Base-by-base conservation (phyloP, 768 basidiomycete genomes). In the Sarcomyxa edulis region DNA sequence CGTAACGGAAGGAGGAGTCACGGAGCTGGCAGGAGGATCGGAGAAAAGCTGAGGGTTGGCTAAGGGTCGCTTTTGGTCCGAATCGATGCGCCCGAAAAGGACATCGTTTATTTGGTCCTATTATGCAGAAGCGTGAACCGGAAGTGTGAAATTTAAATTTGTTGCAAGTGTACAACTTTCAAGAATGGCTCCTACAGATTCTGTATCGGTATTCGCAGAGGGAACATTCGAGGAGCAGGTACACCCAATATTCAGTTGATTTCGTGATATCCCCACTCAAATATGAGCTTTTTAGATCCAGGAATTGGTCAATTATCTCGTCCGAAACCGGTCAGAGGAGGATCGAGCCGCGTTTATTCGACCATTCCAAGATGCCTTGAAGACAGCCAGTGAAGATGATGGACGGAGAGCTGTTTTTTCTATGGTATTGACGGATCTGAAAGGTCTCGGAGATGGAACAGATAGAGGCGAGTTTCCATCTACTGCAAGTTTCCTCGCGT, bases 191-290 rank as follows among this genome's bases (percentile, higher is more conserved):
- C 60, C 56, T 47, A 68, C 82, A 49, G 88, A 90, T 64, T 84
- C 86, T 27, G 69, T 91, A 40, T 80, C 88, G 43, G 78, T 91
- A 48, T 91, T 89, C 54, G 80, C 84, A 14, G 89, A 93, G 62
- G 89, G 89, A 35, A 90, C 88, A 2, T 91, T 86, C 50, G 81
- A 84, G 56, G 89, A 93, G 59, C 85, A 90, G 77, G 87, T 85
- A 56, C 48, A 50, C 22, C 24, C 22, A 18, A 32, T 35, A 16
- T 24, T n/a, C n/a, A n/a, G n/a, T n/a, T n/a, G n/a, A n/a, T n/a
- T n/a, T n/a, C n/a, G n/a, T n/a, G n/a, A n/a, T n/a, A n/a, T n/a
- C n/a, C 36, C 11, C 22, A 16, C 28, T 23, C 26, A 39, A 34
- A 21, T 9, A 20, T 14, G 23, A 25, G 40, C 35, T 46, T 32